These are phyloP conservation scores for Nicotiana knightiana DNA, from an alignment of 257 asterid species.

Conservation along the genomic window DNA sequence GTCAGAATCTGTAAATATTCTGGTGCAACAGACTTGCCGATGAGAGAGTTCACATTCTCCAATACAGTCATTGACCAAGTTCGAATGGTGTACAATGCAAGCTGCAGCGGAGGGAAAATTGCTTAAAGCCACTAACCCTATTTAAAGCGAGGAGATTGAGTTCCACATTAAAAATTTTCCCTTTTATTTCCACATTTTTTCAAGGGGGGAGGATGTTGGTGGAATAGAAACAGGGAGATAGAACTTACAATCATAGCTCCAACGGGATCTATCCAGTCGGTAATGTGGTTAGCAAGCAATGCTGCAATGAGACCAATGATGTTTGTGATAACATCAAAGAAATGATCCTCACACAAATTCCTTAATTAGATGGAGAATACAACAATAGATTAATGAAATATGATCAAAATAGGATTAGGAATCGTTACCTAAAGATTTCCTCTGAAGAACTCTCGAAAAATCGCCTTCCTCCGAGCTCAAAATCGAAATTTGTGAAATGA, in stretches of 20 bases:
- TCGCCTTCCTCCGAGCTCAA: too few species aligned
- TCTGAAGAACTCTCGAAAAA: too few species aligned
- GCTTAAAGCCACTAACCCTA: background rate
- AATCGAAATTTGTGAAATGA: too few species aligned
- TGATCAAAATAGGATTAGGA: too few species aligned
- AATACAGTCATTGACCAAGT: slow-evolving; percentile 51
- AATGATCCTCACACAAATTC: slow-evolving; percentile 26
- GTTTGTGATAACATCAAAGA: slow-evolving; percentile 49
- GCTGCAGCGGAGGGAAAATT: slow-evolving; percentile 19
- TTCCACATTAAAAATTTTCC: background rate
- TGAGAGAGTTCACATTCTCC: slow-evolving; percentile 47
- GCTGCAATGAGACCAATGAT: slow-evolving; percentile 43
- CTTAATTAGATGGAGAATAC: too few species aligned
- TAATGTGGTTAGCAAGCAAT: slow-evolving; percentile 38
- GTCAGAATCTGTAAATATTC: slow-evolving; percentile 46
- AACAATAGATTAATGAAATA: too few species aligned
- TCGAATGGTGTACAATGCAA: slow-evolving; percentile 45
- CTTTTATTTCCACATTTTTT: background rate
- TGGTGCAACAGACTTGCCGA: slow-evolving; percentile 48
- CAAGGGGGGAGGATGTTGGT: background rate
- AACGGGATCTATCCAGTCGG: slow-evolving; percentile 48
- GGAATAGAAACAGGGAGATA: background rate
- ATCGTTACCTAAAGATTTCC: too few species aligned
- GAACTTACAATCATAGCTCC: slow-evolving; percentile 53
- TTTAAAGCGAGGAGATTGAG: background rate